Evolutionary conservation across 768 basidiomycete species (phyloP).

Genomic region (Cubamyces sp.): DNA sequence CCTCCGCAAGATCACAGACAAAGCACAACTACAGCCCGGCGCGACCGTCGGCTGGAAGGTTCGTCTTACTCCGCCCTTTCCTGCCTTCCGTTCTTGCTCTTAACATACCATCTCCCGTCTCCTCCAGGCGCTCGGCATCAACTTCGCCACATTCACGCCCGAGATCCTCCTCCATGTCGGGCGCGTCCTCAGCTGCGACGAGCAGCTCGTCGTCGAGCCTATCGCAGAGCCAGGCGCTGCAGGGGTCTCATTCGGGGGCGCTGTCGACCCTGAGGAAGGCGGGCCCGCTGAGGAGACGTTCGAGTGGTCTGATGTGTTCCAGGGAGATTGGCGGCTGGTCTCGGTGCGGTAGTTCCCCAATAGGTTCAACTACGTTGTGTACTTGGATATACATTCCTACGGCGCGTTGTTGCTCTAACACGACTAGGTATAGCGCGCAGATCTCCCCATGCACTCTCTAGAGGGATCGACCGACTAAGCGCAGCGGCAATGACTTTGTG

Average conservation of each 20-base stretch:
- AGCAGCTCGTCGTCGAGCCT: constrained; percentile 27
- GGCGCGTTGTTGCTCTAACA: too few relatives aligned
- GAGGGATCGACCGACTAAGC: too few relatives aligned
- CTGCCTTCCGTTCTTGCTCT: not conserved
- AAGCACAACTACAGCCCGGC: constrained; percentile 26
- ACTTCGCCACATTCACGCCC: constrained; percentile 61
- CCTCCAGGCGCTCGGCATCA: constrained; percentile 58
- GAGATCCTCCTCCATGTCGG: constrained; percentile 58
- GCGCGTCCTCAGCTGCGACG: constrained; percentile 36
- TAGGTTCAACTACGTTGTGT: too few relatives aligned
- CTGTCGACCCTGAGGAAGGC: constrained; percentile 26
- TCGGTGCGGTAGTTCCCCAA: not conserved
- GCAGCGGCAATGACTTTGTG: too few relatives aligned
- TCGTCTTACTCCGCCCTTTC: not conserved
- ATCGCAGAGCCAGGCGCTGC: constrained; percentile 12
- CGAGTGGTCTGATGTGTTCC: constrained; percentile 36
- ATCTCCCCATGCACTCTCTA: too few relatives aligned
- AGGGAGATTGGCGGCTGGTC: constrained; percentile 38
- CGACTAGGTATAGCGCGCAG: too few relatives aligned
- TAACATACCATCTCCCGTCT: not conserved
- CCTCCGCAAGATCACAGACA: constrained; percentile 26
- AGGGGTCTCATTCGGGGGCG: constrained; percentile 36
- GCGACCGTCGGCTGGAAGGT: constrained; percentile 42
- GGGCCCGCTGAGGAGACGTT: constrained; percentile 30
- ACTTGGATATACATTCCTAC: too few relatives aligned